phyloP scores from a whole-genome alignment of 305 asterid genomes.

The Fraxinus latifolia region DNA sequence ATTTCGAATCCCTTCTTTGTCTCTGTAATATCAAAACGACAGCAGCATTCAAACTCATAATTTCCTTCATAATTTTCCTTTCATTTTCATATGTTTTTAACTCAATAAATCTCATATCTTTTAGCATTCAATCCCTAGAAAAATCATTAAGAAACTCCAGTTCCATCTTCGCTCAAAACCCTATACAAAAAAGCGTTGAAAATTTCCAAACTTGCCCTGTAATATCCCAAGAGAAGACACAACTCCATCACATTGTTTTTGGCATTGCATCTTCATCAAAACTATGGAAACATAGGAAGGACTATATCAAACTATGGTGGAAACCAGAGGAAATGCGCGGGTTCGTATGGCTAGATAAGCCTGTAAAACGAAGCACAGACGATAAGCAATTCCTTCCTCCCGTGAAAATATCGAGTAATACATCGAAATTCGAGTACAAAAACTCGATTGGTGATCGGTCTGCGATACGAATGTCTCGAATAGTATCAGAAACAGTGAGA shows the following conservation, averaged over 20 bases:
- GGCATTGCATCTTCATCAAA: slow-evolving; percentile 35
- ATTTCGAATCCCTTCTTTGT: neutral
- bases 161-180: neutral
- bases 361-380: neutral
- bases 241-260: slow-evolving; percentile 34
- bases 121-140: neutral
- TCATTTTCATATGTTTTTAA: slow-evolving; percentile 16
- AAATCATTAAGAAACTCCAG: neutral
- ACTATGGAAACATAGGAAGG: slow-evolving; percentile 26
- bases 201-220: neutral
- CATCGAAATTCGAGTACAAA: neutral
- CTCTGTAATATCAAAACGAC: neutral
- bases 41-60: neutral
- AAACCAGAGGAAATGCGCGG: neutral
- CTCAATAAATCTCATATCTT: neutral
- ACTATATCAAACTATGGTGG: slow-evolving; percentile 29
- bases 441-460: neutral
- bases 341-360: neutral
- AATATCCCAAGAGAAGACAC: slow-evolving; percentile 14
- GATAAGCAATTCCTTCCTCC: neutral
- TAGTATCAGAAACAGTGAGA: neutral
- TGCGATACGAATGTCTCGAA: neutral
- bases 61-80: slow-evolving; percentile 15
- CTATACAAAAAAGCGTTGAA: neutral
- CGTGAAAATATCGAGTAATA: neutral